phyloP scores from a whole-genome alignment of 495 filamentous ascomycete species.

The Thermothielavioides terrestris region DNA sequence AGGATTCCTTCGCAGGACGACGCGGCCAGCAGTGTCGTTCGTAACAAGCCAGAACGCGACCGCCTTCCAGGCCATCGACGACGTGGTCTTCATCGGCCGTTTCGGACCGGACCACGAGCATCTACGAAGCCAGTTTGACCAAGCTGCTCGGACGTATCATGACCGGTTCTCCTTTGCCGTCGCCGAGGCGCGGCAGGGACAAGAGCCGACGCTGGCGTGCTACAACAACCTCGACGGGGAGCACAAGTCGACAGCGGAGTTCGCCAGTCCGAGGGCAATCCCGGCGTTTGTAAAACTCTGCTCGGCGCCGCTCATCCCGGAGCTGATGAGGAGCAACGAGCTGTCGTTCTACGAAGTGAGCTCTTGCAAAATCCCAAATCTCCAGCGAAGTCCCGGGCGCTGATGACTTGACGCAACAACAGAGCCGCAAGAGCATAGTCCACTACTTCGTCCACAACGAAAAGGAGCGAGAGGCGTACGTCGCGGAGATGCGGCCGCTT shows the following conservation, averaged over 20 bases:
- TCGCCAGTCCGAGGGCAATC: constrained; percentile 23
- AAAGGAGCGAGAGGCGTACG: constrained; percentile 22
- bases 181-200: constrained; percentile 6
- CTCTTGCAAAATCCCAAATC: no score
- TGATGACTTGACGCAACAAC: constrained; percentile 15
- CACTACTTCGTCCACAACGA: constrained; percentile 34
- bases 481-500: constrained; percentile 28
- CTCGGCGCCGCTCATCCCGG: constrained; percentile 31
- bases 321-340: constrained; percentile 39
- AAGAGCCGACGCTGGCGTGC: constrained; percentile 28
- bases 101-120: constrained; percentile 9
- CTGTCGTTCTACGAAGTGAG: constrained; percentile 5
- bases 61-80: constrained; percentile 31
- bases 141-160: constrained; percentile 13
- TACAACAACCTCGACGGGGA: constrained; percentile 35
- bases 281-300: constrained; percentile 31
- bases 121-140: neutral
- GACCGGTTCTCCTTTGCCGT: constrained; percentile 39
- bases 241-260: constrained; percentile 25
- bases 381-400: no score
- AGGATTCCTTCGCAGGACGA: constrained; percentile 31
- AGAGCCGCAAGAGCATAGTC: constrained; percentile 40
- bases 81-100: constrained; percentile 36
- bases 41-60: constrained; percentile 23
- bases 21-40: constrained; percentile 26